phyloP scores from a whole-genome alignment of 2,329 filamentous ascomycete genomes.

The Trichoderma polysporum region DNA sequence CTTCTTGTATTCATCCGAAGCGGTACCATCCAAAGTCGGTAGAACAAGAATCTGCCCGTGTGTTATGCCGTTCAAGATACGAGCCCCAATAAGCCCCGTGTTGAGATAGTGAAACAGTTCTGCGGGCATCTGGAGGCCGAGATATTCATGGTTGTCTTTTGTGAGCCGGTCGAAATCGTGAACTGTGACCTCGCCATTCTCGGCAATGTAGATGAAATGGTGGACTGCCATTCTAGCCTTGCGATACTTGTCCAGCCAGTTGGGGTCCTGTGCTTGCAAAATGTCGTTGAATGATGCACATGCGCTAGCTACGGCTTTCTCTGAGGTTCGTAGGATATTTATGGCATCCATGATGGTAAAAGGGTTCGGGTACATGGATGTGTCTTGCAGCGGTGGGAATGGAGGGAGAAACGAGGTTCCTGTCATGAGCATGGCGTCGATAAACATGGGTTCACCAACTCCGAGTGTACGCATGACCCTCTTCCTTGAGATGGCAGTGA shows the following conservation, averaged over 20 bases:
- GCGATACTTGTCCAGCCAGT: slow-evolving; percentile 83
- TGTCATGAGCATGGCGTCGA: slow-evolving; percentile 79
- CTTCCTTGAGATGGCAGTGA: slow-evolving; percentile 64
- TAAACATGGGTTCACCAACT: slow-evolving; percentile 69
- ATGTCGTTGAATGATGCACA: slow-evolving; percentile 81
- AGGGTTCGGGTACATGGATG: slow-evolving; percentile 53
- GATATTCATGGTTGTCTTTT: slow-evolving; percentile 81
- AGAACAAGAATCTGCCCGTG: slow-evolving; percentile 74
- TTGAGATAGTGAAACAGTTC: slow-evolving; percentile 91
- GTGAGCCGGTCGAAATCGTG: slow-evolving; percentile 73
- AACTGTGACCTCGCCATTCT: slow-evolving; percentile 74
- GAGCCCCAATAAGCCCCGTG: slow-evolving; percentile 74
- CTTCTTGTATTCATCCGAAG: slow-evolving; percentile 75
- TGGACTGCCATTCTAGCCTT: slow-evolving; percentile 82
- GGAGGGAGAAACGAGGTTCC: slow-evolving; percentile 77
- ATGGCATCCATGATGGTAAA: slow-evolving; percentile 72
- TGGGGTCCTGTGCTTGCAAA: slow-evolving; percentile 64
- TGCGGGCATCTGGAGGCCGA: slow-evolving; percentile 84
- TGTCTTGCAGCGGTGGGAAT: slow-evolving; percentile 73
- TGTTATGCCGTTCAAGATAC: slow-evolving; percentile 78
- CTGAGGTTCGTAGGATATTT: slow-evolving; percentile 68
- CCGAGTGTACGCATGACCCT: slow-evolving; percentile 67
- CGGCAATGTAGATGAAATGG: slow-evolving; percentile 80
- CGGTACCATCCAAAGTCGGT: slow-evolving; percentile 82
- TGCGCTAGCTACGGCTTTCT: slow-evolving; percentile 69